phyloP scores from a whole-genome alignment of 768 basidiomycete species.

The Lactifluus volemus region DNA sequence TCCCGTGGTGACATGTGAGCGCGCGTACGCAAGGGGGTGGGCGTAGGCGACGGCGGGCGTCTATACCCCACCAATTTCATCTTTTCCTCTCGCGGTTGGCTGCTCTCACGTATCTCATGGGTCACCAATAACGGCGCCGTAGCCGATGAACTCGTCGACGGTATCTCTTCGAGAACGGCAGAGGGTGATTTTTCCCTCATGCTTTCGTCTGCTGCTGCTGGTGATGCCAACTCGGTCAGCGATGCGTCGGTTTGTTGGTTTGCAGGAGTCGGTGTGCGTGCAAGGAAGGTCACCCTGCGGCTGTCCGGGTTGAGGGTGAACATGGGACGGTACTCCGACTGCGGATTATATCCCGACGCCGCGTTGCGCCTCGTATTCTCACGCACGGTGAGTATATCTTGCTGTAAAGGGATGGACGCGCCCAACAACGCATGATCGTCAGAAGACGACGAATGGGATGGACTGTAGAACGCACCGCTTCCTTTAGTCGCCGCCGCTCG shows the following conservation, averaged over 20 bases:
- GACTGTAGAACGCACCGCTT: constrained; percentile 23
- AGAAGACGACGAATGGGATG: not conserved
- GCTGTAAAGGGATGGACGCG: constrained; percentile 11
- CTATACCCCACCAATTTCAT: not conserved
- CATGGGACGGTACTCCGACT: constrained; percentile 7
- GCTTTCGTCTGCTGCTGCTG: not conserved
- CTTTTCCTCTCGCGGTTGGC: not conserved
- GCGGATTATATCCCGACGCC: constrained; percentile 13
- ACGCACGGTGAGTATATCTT: constrained; percentile 25
- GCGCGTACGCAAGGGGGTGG: not conserved
- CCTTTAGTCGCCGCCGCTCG: constrained; percentile 26
- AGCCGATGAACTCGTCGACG: not conserved
- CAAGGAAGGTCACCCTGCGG: constrained; percentile 36
- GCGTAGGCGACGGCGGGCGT: not conserved
- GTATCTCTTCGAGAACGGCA: not conserved
- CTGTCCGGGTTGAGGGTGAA: constrained; percentile 13
- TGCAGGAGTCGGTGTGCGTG: not conserved
- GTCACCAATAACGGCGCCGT: not conserved
- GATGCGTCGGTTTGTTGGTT: not conserved
- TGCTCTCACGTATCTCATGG: not conserved
- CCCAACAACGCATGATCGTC: not conserved
- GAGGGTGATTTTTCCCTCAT: not conserved
- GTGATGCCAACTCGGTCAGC: not conserved
- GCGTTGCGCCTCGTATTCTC: constrained; percentile 39
- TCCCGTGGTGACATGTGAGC: not conserved